phyloP scores from a whole-genome alignment of 768 basidiomycete species.

The Rhizopogon vesiculosus region DNA sequence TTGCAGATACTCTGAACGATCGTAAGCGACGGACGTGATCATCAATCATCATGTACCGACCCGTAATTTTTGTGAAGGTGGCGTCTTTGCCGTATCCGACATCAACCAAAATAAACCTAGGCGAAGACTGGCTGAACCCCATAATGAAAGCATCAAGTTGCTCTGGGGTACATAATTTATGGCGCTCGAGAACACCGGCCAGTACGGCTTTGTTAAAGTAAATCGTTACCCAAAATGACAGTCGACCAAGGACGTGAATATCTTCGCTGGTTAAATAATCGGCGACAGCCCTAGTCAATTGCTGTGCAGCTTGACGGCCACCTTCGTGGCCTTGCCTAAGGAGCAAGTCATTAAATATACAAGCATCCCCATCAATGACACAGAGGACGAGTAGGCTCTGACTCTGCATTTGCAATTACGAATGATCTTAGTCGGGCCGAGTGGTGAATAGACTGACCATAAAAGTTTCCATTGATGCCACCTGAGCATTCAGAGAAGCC shows the following conservation, averaged over 20 bases:
- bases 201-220: constrained; percentile 64
- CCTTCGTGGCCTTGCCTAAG: constrained; percentile 62
- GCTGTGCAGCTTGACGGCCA: constrained; percentile 55
- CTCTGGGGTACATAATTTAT: constrained; percentile 55
- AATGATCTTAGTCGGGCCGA: not conserved
- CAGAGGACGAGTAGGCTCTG: constrained; percentile 69
- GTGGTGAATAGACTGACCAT: constrained; percentile 23
- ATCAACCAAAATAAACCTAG: constrained; percentile 67
- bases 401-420: constrained; percentile 33
- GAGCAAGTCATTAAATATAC: constrained; percentile 57
- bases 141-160: constrained; percentile 68
- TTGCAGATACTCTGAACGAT: constrained; percentile 60
- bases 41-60: constrained; percentile 28
- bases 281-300: constrained; percentile 64
- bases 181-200: constrained; percentile 42
- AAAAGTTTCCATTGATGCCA: constrained; percentile 53
- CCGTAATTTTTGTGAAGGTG: constrained; percentile 66
- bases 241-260: constrained; percentile 53
- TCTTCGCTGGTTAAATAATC: constrained; percentile 62
- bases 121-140: constrained; percentile 71
- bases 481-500: constrained; percentile 58
- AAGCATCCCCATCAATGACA: constrained; percentile 69
- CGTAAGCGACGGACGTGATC: not conserved
- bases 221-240: constrained; percentile 74
- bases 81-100: constrained; percentile 61